These are phyloP conservation scores for Pseudozyma hubeiensis DNA, from an alignment of 1,284 basidiomycete genomes.

Conservation along the genomic window DNA sequence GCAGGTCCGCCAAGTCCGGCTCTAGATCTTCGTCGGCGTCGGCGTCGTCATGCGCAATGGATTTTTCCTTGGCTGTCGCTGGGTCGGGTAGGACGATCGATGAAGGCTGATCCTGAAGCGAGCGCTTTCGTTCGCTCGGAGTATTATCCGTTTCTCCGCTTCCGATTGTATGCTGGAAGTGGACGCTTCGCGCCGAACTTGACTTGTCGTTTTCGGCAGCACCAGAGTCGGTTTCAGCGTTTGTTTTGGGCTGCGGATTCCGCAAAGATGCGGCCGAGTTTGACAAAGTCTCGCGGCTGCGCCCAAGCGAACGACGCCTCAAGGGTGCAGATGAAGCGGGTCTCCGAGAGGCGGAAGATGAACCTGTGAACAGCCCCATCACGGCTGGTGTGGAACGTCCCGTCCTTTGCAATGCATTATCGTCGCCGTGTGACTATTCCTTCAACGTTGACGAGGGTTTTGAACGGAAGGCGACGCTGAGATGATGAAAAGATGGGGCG, in stretches of 20 bases:
- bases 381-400: background rate
- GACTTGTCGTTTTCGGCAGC: no score
- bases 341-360: conserved; percentile 10
- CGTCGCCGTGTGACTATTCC: background rate
- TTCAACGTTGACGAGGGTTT: background rate
- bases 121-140: no score
- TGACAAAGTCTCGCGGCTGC: conserved; percentile 4
- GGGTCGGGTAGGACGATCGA: background rate
- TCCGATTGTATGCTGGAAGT: background rate
- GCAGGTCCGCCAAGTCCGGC: conserved; percentile 23
- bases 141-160: no score
- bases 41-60: no score
- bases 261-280: background rate
- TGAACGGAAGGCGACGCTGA: no score
- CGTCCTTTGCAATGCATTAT: background rate
- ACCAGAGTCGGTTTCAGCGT: no score
- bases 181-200: background rate
- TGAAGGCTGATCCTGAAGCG: background rate
- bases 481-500: no score
- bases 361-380: conserved; percentile 36
- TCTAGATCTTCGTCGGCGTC: conserved; percentile 17
- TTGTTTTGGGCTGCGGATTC: background rate
- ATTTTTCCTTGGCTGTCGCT: background rate
- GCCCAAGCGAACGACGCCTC: conserved; percentile 36
- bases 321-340: conserved; percentile 14